Evolutionary conservation across 768 basidiomycete genomes (phyloP).

Genomic region (Russula foetens): DNA sequence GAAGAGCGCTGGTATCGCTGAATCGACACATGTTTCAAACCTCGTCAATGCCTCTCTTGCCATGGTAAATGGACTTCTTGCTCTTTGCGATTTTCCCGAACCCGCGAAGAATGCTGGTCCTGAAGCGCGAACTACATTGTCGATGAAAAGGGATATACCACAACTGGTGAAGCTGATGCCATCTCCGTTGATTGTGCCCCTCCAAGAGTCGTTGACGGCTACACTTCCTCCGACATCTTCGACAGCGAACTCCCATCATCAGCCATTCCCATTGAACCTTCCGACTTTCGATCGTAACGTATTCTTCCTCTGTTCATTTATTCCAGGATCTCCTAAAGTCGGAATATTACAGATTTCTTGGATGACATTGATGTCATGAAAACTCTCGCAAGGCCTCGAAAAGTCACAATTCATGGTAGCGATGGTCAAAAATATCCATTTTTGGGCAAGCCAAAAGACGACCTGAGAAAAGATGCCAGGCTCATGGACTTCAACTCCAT

Average conservation of each 20-base stretch:
- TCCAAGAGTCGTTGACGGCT: constrained; percentile 89
- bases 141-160: constrained; percentile 47
- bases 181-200: constrained; percentile 73
- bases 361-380: constrained; percentile 89
- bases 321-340: not conserved
- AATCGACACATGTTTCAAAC: constrained; percentile 35
- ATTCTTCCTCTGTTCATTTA: not conserved
- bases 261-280: constrained; percentile 70
- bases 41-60: constrained; percentile 41
- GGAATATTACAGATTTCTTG: constrained; percentile 45
- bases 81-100: constrained; percentile 50
- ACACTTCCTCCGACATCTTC: constrained; percentile 71
- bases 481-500: constrained; percentile 98
- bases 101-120: constrained; percentile 4
- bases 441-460: constrained; percentile 95
- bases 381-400: constrained; percentile 85
- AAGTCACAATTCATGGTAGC: constrained; percentile 75
- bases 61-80: constrained; percentile 66
- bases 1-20: constrained; percentile 42
- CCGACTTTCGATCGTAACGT: constrained; percentile 68
- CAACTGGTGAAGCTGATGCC: constrained; percentile 47
- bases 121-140: constrained; percentile 31
- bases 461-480: constrained; percentile 92
- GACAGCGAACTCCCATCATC: constrained; percentile 46
- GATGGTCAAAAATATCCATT: constrained; percentile 85